phyloP scores from a whole-genome alignment of 176 grass and related monocot genomes.

The Olyra latifolia region DNA sequence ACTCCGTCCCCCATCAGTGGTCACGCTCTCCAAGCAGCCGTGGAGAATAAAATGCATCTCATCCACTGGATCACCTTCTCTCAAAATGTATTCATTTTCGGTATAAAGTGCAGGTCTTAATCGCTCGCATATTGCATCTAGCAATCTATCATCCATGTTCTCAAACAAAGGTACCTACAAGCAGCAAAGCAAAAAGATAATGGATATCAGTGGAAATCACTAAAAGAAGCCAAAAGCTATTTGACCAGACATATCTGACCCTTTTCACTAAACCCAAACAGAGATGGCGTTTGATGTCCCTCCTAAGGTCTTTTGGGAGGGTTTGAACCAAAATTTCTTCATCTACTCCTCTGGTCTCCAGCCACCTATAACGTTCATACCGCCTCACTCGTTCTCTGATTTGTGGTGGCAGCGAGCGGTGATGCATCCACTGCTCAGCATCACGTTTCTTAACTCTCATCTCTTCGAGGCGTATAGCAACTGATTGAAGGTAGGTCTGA shows the following conservation, averaged over 20 bases:
- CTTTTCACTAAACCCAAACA: constrained; percentile 88
- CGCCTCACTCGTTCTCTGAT: constrained; percentile 83
- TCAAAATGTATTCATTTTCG: constrained; percentile 65
- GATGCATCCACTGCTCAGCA: constrained; percentile 97
- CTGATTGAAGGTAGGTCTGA: constrained; percentile 91
- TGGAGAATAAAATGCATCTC: constrained; percentile 97
- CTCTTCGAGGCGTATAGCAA: constrained; percentile 86
- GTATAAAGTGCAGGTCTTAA: constrained; percentile 84
- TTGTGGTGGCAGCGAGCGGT: constrained; percentile 60
- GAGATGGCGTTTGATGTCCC: constrained; percentile 97
- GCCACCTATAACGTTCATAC: constrained; percentile 90
- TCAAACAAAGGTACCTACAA: constrained; percentile 87
- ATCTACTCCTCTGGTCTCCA: constrained; percentile 92
- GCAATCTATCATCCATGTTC: constrained; percentile 76
- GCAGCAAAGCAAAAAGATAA: neutral
- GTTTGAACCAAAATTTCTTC: constrained; percentile 96
- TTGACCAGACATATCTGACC: constrained; percentile 33
- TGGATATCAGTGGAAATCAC: neutral
- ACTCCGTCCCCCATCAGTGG: constrained; percentile 83
- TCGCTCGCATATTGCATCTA: constrained; percentile 90
- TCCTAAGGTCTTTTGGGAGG: constrained; percentile 90
- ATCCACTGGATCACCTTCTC: constrained; percentile 95
- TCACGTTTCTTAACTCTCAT: constrained; percentile 97
- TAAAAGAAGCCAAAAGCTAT: neutral
- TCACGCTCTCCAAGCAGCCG: constrained; percentile 80